Evolutionary conservation across 352 stramenopile species (phyloP).

Genomic region (Phytophthora nicotianae): DNA sequence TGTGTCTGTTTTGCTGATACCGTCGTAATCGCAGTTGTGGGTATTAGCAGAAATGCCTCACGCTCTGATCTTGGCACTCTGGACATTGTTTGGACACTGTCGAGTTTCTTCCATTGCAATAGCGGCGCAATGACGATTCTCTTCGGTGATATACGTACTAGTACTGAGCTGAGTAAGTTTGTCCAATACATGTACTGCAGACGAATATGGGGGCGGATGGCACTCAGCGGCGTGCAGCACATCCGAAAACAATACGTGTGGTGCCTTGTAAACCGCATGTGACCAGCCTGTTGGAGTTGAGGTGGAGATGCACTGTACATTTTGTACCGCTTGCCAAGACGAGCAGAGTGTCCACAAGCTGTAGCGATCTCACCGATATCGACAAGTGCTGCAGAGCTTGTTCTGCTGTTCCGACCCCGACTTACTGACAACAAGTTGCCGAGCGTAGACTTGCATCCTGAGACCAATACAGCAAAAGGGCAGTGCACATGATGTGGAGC

Average conservation of each 20-base stretch:
- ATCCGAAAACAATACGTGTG: constrained; percentile 8
- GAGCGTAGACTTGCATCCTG: constrained; percentile 11
- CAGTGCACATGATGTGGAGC: constrained; percentile 25
- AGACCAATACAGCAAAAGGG: constrained; percentile 21
- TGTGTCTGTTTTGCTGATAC: no score
- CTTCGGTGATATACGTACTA: neutral
- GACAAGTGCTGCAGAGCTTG: no score
- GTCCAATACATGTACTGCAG: neutral
- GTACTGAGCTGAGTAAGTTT: neutral
- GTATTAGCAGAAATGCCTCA: no score
- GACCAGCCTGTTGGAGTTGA: constrained; percentile 22
- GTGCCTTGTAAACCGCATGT: constrained; percentile 7
- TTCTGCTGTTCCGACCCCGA: constrained; percentile 16
- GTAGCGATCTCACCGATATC: no score
- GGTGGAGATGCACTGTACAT: neutral
- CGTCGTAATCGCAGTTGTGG: no score
- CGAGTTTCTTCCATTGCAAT: no score
- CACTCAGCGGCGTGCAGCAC: constrained; percentile 18
- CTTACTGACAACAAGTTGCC: neutral
- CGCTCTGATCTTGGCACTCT: no score
- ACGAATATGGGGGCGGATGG: constrained; percentile 14
- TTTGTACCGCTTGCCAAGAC: constrained; percentile 2
- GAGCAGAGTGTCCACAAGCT: neutral
- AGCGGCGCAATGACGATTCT: neutral
- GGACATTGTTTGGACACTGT: no score